Conservation (phyloP, 768 basidiomycete genomes). For the Suillus lakei region DNA sequence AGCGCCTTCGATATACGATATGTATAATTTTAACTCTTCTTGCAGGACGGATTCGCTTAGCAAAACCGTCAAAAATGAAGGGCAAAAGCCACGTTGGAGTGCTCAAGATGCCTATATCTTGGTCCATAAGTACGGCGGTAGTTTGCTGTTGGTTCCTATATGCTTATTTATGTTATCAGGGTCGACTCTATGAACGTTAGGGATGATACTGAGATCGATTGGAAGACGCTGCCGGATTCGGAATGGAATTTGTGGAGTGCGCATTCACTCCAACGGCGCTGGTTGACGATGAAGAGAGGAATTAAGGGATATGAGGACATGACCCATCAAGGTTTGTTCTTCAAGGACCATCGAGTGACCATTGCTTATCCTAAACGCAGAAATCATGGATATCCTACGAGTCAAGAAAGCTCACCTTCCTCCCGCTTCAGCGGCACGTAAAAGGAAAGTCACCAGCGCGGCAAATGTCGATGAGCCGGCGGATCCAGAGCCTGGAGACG, state of each 20-base stretch:
- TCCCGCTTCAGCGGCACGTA: slow-evolving; percentile 39
- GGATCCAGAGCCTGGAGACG: slow-evolving; percentile 20
- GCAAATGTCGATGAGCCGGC: slow-evolving; percentile 47
- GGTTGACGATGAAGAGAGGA: slow-evolving; percentile 78
- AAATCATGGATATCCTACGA: slow-evolving; percentile 82
- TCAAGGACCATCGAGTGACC: neutral
- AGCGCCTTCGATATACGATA: slow-evolving; percentile 12
- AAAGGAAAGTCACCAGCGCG: slow-evolving; percentile 59
- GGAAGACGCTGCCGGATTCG: slow-evolving; percentile 75
- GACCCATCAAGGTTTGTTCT: slow-evolving; percentile 69
- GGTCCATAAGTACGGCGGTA: slow-evolving; percentile 68
- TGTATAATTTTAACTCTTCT: slow-evolving; percentile 3
- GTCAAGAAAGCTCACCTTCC: slow-evolving; percentile 73
- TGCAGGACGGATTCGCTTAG: slow-evolving; percentile 77
- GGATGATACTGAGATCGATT: slow-evolving; percentile 85
- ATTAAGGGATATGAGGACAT: slow-evolving; percentile 81
- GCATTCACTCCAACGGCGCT: slow-evolving; percentile 77
- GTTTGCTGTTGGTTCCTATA: slow-evolving; percentile 1
- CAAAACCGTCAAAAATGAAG: slow-evolving; percentile 73
- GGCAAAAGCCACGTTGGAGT: slow-evolving; percentile 74
- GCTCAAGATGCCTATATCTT: slow-evolving; percentile 79
- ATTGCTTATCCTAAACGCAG: slow-evolving; percentile 37
- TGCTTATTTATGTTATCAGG: slow-evolving; percentile 41
- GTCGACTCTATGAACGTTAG: slow-evolving; percentile 74
- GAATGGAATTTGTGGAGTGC: slow-evolving; percentile 88